Base-by-base conservation (phyloP, 2,329 filamentous ascomycete species). In the Pleochaeta shiraiana region DNA sequence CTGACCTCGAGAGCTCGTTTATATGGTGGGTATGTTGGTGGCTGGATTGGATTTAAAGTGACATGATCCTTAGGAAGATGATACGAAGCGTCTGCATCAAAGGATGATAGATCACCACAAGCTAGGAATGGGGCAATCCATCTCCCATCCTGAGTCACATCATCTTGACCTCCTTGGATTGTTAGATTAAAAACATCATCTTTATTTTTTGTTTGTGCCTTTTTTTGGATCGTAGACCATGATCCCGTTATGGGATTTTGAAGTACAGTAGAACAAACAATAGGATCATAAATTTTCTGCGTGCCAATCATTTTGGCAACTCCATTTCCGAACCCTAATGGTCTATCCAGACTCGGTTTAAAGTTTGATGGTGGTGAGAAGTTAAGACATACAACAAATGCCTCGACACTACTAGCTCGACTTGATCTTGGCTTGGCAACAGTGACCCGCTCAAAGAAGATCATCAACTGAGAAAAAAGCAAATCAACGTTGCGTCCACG, bases 111-210 rank as follows among this genome's bases (percentile, higher is more conserved):
- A 75, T 98, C 93, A 57, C 93, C 93, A 73, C 93, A 98, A n/a
- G 93, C 91, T 70, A 98, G 82, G 73, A 98, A 98, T 0, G 92
- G 90, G 3, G 91, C 90, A 69, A 97, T 92, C 90, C 92, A 97
- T 72, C 68, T 66, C 78, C 80, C 72, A 79, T 71, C 73, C 77
- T 71, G 73, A 79, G 67, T 64, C 69, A 73, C 78, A 70, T 74
- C 80, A 21, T 64, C 64, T 63, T 71, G 70, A 43, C 31, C 9
- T 19, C 70, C 71, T 59, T 71, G 69, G 9, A 72, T 66, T 24
- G 67, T 66, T 37, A 72, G 65, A 50, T 72, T 69, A 6, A 69
- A 64, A 21, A 71, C 64, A 5, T 68, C 69, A 66, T 70, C 68
- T 28, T 69, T 64, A 34, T 66, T 68, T 57, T 57, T 64, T 4